phyloP scores from a whole-genome alignment of 2,329 filamentous ascomycete species.

The Gyromitra esculenta region DNA sequence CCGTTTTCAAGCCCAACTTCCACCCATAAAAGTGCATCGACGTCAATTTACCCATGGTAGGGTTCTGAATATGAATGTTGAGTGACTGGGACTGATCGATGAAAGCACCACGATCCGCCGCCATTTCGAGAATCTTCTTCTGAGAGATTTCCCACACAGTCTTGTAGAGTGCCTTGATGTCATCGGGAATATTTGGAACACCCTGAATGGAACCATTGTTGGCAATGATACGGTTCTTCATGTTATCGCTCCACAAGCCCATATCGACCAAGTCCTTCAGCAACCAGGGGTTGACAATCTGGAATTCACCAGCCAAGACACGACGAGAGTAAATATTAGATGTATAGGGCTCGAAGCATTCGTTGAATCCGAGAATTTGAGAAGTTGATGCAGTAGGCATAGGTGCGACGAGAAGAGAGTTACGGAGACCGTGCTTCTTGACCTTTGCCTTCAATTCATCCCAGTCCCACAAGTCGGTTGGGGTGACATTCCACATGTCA shows the following conservation, averaged over 20 bases:
- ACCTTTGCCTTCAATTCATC: conserved; percentile 86
- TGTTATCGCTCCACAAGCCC: conserved; percentile 97
- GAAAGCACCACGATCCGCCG: conserved; percentile 95
- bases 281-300: conserved; percentile 98
- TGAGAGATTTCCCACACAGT: conserved; percentile 99
- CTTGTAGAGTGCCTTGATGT: conserved; percentile 98
- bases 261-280: conserved; percentile 98
- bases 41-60: conserved; percentile 99
- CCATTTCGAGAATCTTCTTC: conserved; percentile 94
- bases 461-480: conserved; percentile 97
- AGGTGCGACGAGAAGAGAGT: conserved; percentile 92
- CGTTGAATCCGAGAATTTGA: conserved; percentile 98
- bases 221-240: conserved; percentile 99
- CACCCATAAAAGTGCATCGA: conserved; percentile 99
- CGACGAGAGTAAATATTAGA: conserved; percentile 99
- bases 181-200: conserved; percentile 93
- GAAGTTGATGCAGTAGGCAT: conserved; percentile 98
- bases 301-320: conserved; percentile 97
- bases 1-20: conserved; percentile 99
- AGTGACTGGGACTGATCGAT: conserved; percentile 99
- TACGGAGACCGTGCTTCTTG: conserved; percentile 90
- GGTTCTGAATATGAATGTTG: conserved; percentile 99
- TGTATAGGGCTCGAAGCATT: conserved; percentile 99
- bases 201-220: conserved; percentile 96
- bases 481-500: conserved; percentile 97